Evolutionary conservation across 768 basidiomycete genomes (phyloP), one percentile per base, ranked within the genome.

Genomic region (Leccinellum albellum): DNA sequence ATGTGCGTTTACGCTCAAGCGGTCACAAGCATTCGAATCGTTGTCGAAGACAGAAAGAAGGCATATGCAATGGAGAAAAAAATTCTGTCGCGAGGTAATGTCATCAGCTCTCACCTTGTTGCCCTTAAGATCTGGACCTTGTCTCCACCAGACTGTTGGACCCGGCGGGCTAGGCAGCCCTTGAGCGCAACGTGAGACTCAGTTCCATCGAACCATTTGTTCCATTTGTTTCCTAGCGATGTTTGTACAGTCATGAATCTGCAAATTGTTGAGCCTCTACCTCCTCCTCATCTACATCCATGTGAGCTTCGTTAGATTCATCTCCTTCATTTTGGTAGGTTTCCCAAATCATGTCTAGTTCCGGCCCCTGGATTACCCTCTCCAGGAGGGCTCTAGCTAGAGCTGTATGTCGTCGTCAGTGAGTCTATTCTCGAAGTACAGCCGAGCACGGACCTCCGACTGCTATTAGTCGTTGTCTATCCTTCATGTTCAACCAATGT

Each of bases 301-400:
- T 74, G 26, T 46, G 62, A 17, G 46, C 32, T 8, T 74, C 75
- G 61, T 70, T 74, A 13, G 69, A 71, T 23, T 75, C 73, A 20
- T 81, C 78, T 45, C 66, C 66, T 13, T 80, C 78, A 17, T 72
- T 67, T 57, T 85, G 82, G 66, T 81, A 87, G 9, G 82, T 82
- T 55, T 76, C 78, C 82, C 84, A 88, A 23, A 87, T 78, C 49
- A 74, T 76, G 59, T 88, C 87, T n/a, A 77, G 74, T 62, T 89
- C 86, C 7, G 87, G 87, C 0, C 87, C 87, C 64, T 86, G 85
- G 26, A 88, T 81, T n/a, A 88, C 83, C 21, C 79, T 69, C 54
- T 88, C 86, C 50, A 89, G 69, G 20, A 89, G 76, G 21, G 82
- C 80, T 61, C 81, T 77, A 8, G 86, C 80, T 58, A 83, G 70